Conservation (phyloP, 805 yeast species). For the Schizosaccharomyces cryophilus region DNA sequence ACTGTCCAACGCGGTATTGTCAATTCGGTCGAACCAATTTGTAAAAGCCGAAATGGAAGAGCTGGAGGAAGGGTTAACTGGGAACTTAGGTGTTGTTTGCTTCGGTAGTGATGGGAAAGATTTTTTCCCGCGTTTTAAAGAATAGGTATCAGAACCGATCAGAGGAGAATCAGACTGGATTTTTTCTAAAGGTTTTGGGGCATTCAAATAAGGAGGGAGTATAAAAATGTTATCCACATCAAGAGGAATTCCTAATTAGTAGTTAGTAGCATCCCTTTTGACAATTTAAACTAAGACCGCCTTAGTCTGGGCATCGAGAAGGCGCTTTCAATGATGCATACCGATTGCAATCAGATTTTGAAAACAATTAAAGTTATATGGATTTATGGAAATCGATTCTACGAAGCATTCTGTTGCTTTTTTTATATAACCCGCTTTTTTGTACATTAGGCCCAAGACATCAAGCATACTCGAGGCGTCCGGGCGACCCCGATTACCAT, state of each 20-base stretch:
- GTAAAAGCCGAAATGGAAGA: neutral
- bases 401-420: conserved; percentile 45
- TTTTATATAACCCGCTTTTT: conserved; percentile 17
- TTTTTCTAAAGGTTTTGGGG: neutral
- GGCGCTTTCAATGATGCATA: neutral
- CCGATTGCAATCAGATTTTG: conserved; percentile 31
- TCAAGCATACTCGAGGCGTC: conserved; percentile 7
- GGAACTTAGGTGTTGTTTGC: neutral
- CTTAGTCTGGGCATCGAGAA: too few species aligned
- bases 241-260: neutral
- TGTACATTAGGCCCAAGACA: conserved; percentile 5
- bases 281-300: neutral
- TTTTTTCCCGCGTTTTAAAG: neutral
- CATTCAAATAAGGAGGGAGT: neutral
- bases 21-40: neutral
- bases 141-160: neutral
- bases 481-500: neutral
- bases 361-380: conserved; percentile 68
- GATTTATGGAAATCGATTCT: conserved; percentile 46
- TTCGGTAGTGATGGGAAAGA: neutral
- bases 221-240: neutral
- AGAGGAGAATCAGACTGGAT: neutral
- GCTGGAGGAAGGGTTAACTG: conserved; percentile 1
- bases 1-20: neutral
- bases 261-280: neutral